Evolutionary conservation across 257 asterid species (phyloP), one percentile per base, ranked within the genome.

Genomic region (Solanum commersonii): DNA sequence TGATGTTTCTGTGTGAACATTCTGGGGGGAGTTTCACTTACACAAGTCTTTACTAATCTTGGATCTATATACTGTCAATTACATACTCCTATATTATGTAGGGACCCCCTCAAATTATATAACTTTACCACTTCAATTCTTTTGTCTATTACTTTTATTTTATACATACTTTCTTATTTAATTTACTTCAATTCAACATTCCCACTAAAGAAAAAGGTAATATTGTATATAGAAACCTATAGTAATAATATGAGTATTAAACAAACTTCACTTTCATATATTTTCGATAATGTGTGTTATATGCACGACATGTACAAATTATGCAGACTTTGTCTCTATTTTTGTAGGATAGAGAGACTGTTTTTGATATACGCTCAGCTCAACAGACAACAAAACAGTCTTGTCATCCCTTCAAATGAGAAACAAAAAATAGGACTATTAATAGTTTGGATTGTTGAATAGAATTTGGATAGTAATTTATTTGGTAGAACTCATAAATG

Each of bases 1-100:
- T 10, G 29, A 27, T 71, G 71, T 86, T 67, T 86, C n/a, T 73
- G 67, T 71, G 88, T 38, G 49, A 78, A 86, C 74, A 49, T 46
- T 86, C 63, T 86, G 70, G 44, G 88, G 84, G 37, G 88, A 60
- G 83, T 86, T 86, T 73, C 83, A 78, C 73, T 34, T 86, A 40
- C 84, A 86, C 60, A 73, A 29, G 60, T 33, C 67, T 71, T 73
- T 33, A 52, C 84, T 84, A 73, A 76, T 86, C 83, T 71, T 73
- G 84, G 81, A 78, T 86, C 7, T 46, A 73, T 86, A 49, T 86
- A 63, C 74, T 86, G 59, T 84, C 84, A 86, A 38, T 14, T 59
- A 20, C 84, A 49, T 49, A 33, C 23, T 70, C 76, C 37, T 27
- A 33, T 76, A 86, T 86, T 22, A 29, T 63, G n/a, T 63, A 73